phyloP scores from a whole-genome alignment of 495 filamentous ascomycete genomes.

The Lasiosphaeriaceae sp. region DNA sequence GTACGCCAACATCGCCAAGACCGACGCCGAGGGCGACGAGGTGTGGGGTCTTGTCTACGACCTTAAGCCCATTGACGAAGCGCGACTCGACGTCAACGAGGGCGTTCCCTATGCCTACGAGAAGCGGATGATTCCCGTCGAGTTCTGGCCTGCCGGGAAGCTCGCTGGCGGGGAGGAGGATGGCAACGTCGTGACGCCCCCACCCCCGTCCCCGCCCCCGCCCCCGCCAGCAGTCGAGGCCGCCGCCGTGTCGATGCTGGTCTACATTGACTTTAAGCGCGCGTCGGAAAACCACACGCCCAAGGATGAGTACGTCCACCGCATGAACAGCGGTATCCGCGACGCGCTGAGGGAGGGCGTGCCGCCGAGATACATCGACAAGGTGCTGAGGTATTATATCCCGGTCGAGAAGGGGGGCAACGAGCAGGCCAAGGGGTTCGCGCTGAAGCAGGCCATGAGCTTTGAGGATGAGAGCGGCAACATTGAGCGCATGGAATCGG shows the following conservation, averaged over 20 bases:
- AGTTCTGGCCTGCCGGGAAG: conserved; percentile 10
- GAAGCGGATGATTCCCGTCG: conserved; percentile 23
- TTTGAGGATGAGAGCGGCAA: conserved; percentile 13
- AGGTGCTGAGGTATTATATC: conserved; percentile 22
- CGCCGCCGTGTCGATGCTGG: conserved; percentile 24
- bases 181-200: no score
- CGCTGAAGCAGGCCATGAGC: conserved; percentile 9
- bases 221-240: conserved; percentile 1
- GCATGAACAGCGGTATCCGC: conserved; percentile 36
- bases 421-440: conserved; percentile 3
- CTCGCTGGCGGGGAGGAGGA: background rate
- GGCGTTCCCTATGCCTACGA: conserved; percentile 37
- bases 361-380: conserved; percentile 27
- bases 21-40: conserved; percentile 10
- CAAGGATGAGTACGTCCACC: conserved; percentile 30
- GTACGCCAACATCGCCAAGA: conserved; percentile 38
- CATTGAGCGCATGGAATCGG: background rate
- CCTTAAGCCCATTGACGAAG: conserved; percentile 30
- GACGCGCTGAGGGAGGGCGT: conserved; percentile 34
- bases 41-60: conserved; percentile 42
- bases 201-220: no score
- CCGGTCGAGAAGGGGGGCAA: conserved; percentile 10
- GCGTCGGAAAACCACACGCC: conserved; percentile 13
- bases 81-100: conserved; percentile 30
- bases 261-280: conserved; percentile 35